Conservation (phyloP, 2,329 filamentous ascomycete species). For the Xylariales sp. region DNA sequence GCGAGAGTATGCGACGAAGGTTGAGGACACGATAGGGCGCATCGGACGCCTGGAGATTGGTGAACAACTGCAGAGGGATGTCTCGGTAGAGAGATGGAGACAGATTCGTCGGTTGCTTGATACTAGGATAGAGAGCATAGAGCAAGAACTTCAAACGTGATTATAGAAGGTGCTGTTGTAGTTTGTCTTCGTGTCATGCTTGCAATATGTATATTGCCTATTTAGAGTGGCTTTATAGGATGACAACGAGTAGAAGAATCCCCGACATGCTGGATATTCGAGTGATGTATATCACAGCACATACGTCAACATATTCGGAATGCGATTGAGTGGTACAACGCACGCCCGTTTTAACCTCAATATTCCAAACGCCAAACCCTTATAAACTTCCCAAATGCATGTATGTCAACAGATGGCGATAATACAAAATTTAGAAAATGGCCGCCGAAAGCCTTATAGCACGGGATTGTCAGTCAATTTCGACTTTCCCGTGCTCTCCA, state of each 20-base stretch:
- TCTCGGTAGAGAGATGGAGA: conserved; percentile 56
- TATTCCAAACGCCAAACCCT: conserved; percentile 29
- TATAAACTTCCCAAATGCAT: not conserved
- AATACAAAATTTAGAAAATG: conserved; percentile 12
- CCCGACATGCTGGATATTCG: not conserved
- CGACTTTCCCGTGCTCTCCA: conserved; percentile 29
- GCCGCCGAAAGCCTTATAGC: not conserved
- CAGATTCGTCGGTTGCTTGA: conserved; percentile 56
- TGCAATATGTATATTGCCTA: not conserved
- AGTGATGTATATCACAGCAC: conserved; percentile 2
- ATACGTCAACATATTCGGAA: not conserved
- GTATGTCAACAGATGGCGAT: conserved; percentile 9
- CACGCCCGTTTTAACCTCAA: not conserved
- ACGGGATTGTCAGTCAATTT: conserved; percentile 24
- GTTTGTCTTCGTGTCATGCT: not conserved
- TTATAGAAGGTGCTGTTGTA: not conserved
- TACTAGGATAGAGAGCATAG: conserved; percentile 52
- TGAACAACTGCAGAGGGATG: conserved; percentile 52
- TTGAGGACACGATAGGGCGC: conserved; percentile 48
- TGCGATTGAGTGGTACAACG: not conserved
- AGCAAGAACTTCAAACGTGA: conserved; percentile 25
- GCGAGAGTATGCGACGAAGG: conserved; percentile 51
- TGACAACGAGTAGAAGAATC: not conserved
- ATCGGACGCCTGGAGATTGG: conserved; percentile 46
- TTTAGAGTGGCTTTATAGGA: not conserved